Base-by-base conservation (phyloP, 768 basidiomycete species). In the Boletus fagicola region DNA sequence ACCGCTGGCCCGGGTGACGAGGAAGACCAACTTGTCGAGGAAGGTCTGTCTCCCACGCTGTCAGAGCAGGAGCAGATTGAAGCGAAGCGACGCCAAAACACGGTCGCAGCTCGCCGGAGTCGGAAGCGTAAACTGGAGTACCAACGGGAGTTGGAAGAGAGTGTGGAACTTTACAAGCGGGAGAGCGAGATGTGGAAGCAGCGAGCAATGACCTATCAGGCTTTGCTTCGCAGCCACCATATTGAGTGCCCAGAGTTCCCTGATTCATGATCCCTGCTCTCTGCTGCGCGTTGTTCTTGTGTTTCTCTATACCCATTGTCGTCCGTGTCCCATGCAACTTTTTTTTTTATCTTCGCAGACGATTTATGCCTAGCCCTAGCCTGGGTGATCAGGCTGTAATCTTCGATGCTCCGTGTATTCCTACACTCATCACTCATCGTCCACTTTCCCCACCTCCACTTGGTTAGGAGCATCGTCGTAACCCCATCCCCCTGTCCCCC, bases 51-150 rank as follows among this genome's bases (percentile, higher is more conserved):
- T 13, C 77, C 81, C 13, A 75, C 80, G 0, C 73, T 79, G 3
- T 78, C 80, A 1, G 83, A 84, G 63, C 75, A 83, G 64, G 83
- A 87, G 67, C 85, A 86, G 62, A 89, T 90, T 61, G 87, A 85
- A 64, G 81, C 80, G 43, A 94, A 93, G 77, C 83, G 93, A 31
- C 80, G 86, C 10, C 85, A 87, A 74, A 96, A 96, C 63, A 94
- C 93, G 3, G 72, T 93, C 5, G 92, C 93, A 0, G 94, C 94
- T 7, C 83, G 93, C 2, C 82, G 88, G 31, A 88, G 85, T 66
- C 80, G 93, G 20, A 82, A 82, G 76, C 80, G 89, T 56, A 93
- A 91, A 77, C 71, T 85, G 40, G 80, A 83, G 67, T 83, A 92
- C 61, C 80, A 87, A 62, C 78, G 82, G 53, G 78, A 82, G 54